Percentiles rank a stretch among this genome's conserved stretches.
Evolutionary conservation across 1,284 basidiomycete species (phyloP).

Genomic region (Athelia psychrophila): DNA sequence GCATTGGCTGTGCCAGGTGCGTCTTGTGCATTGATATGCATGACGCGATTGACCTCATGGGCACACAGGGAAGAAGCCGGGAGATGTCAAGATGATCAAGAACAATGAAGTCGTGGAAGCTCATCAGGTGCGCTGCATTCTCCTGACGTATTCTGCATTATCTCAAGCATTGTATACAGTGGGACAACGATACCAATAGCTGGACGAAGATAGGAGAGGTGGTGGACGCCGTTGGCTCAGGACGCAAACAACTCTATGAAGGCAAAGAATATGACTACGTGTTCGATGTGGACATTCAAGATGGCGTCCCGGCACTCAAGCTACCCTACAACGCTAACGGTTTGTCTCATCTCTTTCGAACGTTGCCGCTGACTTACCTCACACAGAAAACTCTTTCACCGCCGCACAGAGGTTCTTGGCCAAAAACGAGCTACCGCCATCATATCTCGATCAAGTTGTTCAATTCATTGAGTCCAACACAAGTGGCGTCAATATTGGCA

Average conservation of each 20-base stretch:
- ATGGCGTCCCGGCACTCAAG: slow-evolving; percentile 91
- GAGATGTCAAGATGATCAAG: slow-evolving; percentile 90
- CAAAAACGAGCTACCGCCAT: slow-evolving; percentile 78
- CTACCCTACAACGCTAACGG: slow-evolving; percentile 91
- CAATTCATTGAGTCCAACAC: slow-evolving; percentile 95
- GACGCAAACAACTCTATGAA: slow-evolving; percentile 83
- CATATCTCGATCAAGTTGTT: slow-evolving; percentile 90
- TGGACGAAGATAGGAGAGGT: slow-evolving; percentile 98
- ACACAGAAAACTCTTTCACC: slow-evolving; percentile 84
- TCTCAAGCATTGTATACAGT: slow-evolving; percentile 39
- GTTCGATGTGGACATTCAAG: slow-evolving; percentile 95
- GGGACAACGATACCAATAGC: slow-evolving; percentile 68
- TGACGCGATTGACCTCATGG: slow-evolving; percentile 10
- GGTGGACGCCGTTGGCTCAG: slow-evolving; percentile 88
- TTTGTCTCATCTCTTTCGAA: slow-evolving; percentile 29
- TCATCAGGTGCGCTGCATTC: slow-evolving; percentile 61
- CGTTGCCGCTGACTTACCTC: slow-evolving; percentile 6
- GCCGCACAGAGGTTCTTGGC: slow-evolving; percentile 91
- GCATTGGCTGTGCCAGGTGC: slow-evolving; percentile 71
- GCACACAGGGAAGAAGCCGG: slow-evolving; percentile 78
- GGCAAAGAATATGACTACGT: slow-evolving; percentile 99
- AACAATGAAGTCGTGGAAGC: slow-evolving; percentile 81
- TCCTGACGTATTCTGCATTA: background rate
- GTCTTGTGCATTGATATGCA: slow-evolving; percentile 16
- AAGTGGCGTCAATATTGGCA: slow-evolving; percentile 67